phyloP scores from a whole-genome alignment of 768 basidiomycete species.

The Lentinula guzmanii region DNA sequence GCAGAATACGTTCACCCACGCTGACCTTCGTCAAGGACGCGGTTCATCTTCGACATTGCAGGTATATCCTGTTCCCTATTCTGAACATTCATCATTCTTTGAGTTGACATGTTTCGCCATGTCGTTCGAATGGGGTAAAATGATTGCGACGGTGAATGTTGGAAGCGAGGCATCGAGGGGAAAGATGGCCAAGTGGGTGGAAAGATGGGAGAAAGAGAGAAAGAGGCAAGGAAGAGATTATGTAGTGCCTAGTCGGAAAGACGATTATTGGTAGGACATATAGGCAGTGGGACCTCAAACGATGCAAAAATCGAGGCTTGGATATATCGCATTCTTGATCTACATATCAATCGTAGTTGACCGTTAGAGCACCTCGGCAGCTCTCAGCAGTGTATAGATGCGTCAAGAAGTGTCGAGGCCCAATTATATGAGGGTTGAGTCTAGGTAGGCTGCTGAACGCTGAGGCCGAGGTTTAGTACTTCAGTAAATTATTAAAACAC shows the following conservation, averaged over 20 bases:
- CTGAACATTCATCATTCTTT: slow-evolving; percentile 94
- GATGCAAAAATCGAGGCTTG: no score
- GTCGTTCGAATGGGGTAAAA: slow-evolving; percentile 76
- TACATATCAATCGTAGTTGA: no score
- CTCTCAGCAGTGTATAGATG: no score
- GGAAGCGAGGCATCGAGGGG: slow-evolving; percentile 63
- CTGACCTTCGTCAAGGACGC: slow-evolving; percentile 60
- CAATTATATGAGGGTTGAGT: no score
- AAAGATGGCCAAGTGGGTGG: slow-evolving; percentile 89
- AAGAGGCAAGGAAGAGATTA: slow-evolving; percentile 39
- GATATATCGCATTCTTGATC: no score
- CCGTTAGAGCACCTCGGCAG: no score
- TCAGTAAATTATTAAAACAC: no score
- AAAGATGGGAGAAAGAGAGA: slow-evolving; percentile 83
- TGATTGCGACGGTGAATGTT: slow-evolving; percentile 95
- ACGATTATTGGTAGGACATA: slow-evolving; percentile 39
- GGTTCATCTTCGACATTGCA: slow-evolving; percentile 67
- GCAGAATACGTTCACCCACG: slow-evolving; percentile 53
- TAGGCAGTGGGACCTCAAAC: no score
- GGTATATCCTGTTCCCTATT: slow-evolving; percentile 85
- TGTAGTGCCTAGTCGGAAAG: slow-evolving; percentile 34
- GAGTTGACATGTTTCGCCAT: slow-evolving; percentile 95
- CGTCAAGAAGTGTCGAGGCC: no score
- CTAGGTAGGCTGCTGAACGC: no score
- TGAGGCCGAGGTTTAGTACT: no score